Evolutionary conservation across 2,329 filamentous ascomycete species (phyloP).

Genomic region (Talaromyces sp.): DNA sequence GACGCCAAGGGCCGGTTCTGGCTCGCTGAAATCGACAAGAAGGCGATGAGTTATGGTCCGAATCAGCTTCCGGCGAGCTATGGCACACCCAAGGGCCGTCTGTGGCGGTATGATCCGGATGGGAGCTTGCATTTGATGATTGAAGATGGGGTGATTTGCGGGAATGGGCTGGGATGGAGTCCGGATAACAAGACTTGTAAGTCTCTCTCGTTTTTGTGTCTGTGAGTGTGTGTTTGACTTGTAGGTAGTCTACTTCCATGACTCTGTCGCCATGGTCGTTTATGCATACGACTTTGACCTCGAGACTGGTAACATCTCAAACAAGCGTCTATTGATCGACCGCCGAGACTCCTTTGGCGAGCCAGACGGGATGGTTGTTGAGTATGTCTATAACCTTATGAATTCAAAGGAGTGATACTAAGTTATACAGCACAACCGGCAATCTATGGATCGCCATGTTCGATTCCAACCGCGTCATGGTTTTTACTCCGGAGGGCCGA

Average conservation of each 20-base stretch:
- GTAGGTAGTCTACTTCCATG: conserved; percentile 28
- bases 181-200: conserved; percentile 31
- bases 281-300: conserved; percentile 30
- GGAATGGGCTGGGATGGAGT: conserved; percentile 33
- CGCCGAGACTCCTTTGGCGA: conserved; percentile 22
- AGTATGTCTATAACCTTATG: conserved; percentile 20
- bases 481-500: conserved; percentile 25
- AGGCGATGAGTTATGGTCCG: conserved; percentile 26
- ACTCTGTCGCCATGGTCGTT: conserved; percentile 26
- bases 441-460: conserved; percentile 35
- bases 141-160: conserved; percentile 27
- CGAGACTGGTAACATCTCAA: conserved; percentile 25
- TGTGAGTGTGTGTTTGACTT: not conserved
- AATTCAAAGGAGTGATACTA: not conserved
- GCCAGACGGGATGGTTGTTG: conserved; percentile 35
- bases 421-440: conserved; percentile 21
- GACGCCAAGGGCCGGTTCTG: conserved; percentile 30
- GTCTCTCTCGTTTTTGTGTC: not conserved
- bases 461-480: conserved; percentile 27
- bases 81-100: conserved; percentile 19
- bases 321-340: conserved; percentile 24
- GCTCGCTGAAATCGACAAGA: conserved; percentile 32
- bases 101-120: conserved; percentile 21
- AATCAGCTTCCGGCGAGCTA: conserved; percentile 25
- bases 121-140: conserved; percentile 27